Percentiles rank a stretch among this genome's conserved stretches.
These are phyloP conservation scores for Taxillus chinensis DNA, from an alignment of 164 flowering plant species.

Conservation along the genomic window DNA sequence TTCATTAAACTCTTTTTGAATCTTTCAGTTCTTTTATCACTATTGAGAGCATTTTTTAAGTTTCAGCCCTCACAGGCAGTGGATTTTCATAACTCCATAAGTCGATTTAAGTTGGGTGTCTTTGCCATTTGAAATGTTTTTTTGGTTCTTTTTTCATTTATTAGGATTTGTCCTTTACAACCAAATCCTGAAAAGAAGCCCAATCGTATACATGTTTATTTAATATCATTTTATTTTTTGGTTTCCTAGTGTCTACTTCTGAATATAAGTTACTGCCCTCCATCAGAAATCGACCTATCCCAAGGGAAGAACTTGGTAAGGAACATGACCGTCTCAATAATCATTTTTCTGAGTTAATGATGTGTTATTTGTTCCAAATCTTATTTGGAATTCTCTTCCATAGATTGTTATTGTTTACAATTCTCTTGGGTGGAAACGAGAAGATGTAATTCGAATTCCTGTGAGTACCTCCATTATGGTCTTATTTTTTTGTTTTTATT, in stretches of 20 bases:
- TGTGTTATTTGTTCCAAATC: background rate
- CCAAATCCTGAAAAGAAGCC: no score
- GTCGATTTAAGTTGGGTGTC: no score
- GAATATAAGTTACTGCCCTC: slow-evolving; percentile 42
- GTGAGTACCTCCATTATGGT: slow-evolving; percentile 35
- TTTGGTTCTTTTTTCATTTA: background rate
- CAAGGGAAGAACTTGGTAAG: slow-evolving; percentile 33
- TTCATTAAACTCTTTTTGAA: background rate
- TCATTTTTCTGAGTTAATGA: background rate
- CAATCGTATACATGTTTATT: background rate
- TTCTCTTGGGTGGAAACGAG: slow-evolving; percentile 89
- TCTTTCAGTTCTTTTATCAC: background rate
- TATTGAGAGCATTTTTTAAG: background rate
- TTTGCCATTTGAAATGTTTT: no score
- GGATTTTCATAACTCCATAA: no score
- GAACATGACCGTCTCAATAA: background rate
- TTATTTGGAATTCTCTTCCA: slow-evolving; percentile 11
- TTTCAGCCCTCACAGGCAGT: no score
- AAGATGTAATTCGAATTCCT: slow-evolving; percentile 68
- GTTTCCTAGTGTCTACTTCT: slow-evolving; percentile 31
- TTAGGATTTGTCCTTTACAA: no score
- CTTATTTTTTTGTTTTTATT: background rate
- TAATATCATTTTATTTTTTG: background rate
- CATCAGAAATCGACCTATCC: slow-evolving; percentile 28
- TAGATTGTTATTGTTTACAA: slow-evolving; percentile 76